Conservation (phyloP, 2,329 filamentous ascomycete species). For the Chrysoporthe cubensis region DNA sequence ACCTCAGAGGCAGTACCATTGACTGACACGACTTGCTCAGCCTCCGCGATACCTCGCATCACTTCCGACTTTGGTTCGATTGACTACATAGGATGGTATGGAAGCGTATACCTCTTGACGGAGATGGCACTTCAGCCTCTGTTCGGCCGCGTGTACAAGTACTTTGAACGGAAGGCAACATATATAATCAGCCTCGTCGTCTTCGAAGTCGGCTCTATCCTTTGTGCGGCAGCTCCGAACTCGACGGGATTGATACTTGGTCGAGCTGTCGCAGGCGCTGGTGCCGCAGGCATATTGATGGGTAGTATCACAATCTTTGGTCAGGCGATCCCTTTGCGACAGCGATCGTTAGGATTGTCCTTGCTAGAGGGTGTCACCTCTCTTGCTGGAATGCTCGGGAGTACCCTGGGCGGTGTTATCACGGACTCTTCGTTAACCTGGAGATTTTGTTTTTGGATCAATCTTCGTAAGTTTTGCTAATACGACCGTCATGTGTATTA, state of each 20-base stretch:
- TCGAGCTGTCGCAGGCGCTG: constrained; percentile 13
- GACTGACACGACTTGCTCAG: neutral
- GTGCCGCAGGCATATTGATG: constrained; percentile 16
- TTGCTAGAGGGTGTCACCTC: constrained; percentile 17
- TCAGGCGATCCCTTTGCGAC: constrained; percentile 15
- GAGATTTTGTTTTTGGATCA: constrained; percentile 26
- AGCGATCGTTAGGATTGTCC: constrained; percentile 14
- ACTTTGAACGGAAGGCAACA: constrained; percentile 18
- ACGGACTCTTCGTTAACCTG: constrained; percentile 22
- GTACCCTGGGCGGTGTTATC: constrained; percentile 16
- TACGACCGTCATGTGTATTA: neutral
- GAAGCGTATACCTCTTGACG: constrained; percentile 15
- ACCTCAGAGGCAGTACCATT: neutral
- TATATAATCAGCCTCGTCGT: constrained; percentile 11
- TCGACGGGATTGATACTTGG: constrained; percentile 20
- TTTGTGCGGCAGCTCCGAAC: constrained; percentile 19
- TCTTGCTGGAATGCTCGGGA: constrained; percentile 22
- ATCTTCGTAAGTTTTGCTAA: constrained; percentile 17
- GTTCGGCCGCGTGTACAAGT: constrained; percentile 19
- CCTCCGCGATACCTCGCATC: constrained; percentile 20
- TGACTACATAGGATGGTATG: constrained; percentile 21
- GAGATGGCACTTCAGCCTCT: constrained; percentile 18
- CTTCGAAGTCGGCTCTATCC: constrained; percentile 14
- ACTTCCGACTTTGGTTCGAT: constrained; percentile 19
- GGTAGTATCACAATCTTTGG: constrained; percentile 16